A percentile compares a stretch with the other conserved stretches of the same genome.
Conservation (phyloP, 2,329 filamentous ascomycete species). For the Penicillium sp. region DNA sequence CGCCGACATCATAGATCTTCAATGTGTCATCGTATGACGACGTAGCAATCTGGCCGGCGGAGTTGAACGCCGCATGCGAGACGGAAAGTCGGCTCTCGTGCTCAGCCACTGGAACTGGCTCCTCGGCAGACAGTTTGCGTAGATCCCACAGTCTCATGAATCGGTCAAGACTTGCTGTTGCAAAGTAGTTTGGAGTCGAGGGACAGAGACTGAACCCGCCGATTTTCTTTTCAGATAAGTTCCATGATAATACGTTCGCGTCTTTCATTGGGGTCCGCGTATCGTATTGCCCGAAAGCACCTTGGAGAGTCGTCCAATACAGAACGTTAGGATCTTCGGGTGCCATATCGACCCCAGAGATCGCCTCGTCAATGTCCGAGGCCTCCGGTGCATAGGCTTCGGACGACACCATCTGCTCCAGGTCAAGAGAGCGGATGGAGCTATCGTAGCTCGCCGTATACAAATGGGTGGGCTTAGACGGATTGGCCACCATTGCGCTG, state of each 20-base stretch:
- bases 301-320: slow-evolving; percentile 85
- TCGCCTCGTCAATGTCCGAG: slow-evolving; percentile 69
- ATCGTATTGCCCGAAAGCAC: slow-evolving; percentile 79
- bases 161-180: slow-evolving; percentile 86
- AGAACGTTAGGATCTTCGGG: slow-evolving; percentile 69
- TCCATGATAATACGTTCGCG: slow-evolving; percentile 66
- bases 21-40: slow-evolving; percentile 93
- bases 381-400: slow-evolving; percentile 79
- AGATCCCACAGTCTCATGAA: slow-evolving; percentile 92
- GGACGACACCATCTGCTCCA: slow-evolving; percentile 74
- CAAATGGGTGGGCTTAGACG: slow-evolving; percentile 70
- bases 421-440: slow-evolving; percentile 81
- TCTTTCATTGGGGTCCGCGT: slow-evolving; percentile 59
- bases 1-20: slow-evolving; percentile 80
- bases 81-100: slow-evolving; percentile 83
- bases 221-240: slow-evolving; percentile 87
- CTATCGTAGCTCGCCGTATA: slow-evolving; percentile 92
- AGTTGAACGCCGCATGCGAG: slow-evolving; percentile 88
- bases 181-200: slow-evolving; percentile 74
- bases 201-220: slow-evolving; percentile 89
- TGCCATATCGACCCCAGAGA: slow-evolving; percentile 83
- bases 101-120: slow-evolving; percentile 74
- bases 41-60: slow-evolving; percentile 81
- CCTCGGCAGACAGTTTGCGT: slow-evolving; percentile 66
- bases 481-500: slow-evolving; percentile 76